phyloP scores from a whole-genome alignment of 2,329 filamentous ascomycete species.

The Zasmidium angulare region DNA sequence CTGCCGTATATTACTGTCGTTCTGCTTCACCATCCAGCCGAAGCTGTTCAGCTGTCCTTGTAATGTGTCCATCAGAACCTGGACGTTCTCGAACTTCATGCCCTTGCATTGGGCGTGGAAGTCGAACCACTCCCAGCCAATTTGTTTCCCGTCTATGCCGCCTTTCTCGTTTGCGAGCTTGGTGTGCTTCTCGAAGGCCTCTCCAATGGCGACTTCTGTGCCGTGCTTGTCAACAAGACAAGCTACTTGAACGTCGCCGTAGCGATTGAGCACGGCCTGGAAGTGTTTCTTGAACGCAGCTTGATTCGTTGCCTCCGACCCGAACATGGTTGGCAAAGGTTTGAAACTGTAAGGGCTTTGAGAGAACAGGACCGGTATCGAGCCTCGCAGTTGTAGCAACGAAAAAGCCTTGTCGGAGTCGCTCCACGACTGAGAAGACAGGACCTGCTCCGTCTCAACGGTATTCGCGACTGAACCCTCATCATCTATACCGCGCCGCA shows the following conservation, averaged over 20 bases:
- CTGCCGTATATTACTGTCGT: slow-evolving; percentile 41
- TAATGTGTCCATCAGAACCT: slow-evolving; percentile 70
- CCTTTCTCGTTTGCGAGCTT: slow-evolving; percentile 65
- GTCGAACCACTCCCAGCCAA: slow-evolving; percentile 94
- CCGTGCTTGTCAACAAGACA: slow-evolving; percentile 88
- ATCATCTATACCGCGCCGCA: slow-evolving; percentile 87
- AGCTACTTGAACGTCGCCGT: slow-evolving; percentile 74
- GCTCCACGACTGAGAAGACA: slow-evolving; percentile 70
- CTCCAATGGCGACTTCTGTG: slow-evolving; percentile 75
- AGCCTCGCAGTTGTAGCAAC: slow-evolving; percentile 84
- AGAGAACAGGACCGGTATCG: slow-evolving; percentile 92
- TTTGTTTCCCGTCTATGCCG: slow-evolving; percentile 50
- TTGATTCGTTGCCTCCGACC: slow-evolving; percentile 76
- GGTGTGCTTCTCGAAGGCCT: slow-evolving; percentile 70
- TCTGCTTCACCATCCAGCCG: slow-evolving; percentile 66
- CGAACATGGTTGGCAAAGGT: slow-evolving; percentile 77
- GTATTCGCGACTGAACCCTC: slow-evolving; percentile 84
- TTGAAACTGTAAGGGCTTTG: slow-evolving; percentile 94
- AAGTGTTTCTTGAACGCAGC: slow-evolving; percentile 80
- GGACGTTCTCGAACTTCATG: slow-evolving; percentile 98
- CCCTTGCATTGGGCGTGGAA: slow-evolving; percentile 90
- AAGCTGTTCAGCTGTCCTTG: slow-evolving; percentile 66
- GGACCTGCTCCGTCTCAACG: slow-evolving; percentile 92
- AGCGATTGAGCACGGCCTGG: slow-evolving; percentile 63
- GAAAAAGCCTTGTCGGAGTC: slow-evolving; percentile 67